Base-by-base conservation (phyloP, 306 rosid species). In the Begonia fuchsioides region DNA sequence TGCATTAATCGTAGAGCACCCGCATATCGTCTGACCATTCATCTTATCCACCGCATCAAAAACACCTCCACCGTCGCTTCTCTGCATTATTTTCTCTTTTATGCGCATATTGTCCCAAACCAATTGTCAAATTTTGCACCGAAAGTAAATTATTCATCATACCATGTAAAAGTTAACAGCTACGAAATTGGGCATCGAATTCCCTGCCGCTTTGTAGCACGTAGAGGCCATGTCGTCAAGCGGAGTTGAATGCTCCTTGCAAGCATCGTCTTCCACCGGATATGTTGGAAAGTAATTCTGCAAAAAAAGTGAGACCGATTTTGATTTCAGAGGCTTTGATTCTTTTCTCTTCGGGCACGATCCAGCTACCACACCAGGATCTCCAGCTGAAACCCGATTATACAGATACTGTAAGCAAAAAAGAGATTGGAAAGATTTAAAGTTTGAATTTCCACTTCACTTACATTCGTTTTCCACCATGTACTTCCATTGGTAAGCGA, bases 151-250 rank as follows among this genome's bases (percentile, higher is more conserved):
- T 39, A 40, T 59, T 58, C 19, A 19, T 12, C 26, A 51, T 85
- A 92, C 98, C 98, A 92, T 85, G 72, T 92, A 92, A 68, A 79
- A 92, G 72, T 92, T 92, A 43, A 92, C 94, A 2, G 94, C 98
- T 73, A 92, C 46, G 39, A 81, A 85, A 77, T 77, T 92, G 49
- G 98, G 94, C 61, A 92, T 62, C 49, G 41, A 15, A 60, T 75
- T 81, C 66, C 98, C 93, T 44, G 96, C 78, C 60, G 94, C 92
- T 69, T 82, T 92, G 64, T 79, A 82, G 54, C 98, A 92, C 39
- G 98, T 77, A 56, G 71, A 60, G 12, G 71, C 76, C 98, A 92
- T 92, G 56, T 75, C 82, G 61, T 79, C 70, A 56, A 92, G 93
- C 51, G 96, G 78, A 67, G 85, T 77, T 5, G 96, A 85, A 77